Conservation (phyloP, 192 early-diverging fungal genomes). For the Gaertneriomyces semiglobifer region DNA sequence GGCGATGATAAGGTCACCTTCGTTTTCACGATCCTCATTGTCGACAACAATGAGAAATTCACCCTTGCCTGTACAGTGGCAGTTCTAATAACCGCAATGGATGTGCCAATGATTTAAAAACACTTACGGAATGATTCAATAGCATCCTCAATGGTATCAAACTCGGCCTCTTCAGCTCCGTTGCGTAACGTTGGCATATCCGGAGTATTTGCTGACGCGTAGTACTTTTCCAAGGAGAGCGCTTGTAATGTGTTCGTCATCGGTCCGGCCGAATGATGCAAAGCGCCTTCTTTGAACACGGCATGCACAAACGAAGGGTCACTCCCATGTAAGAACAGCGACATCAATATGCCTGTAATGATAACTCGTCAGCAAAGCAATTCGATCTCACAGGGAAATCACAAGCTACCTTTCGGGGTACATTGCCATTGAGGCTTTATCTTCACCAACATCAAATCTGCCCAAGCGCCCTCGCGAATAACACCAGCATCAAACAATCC, state of each 20-base stretch:
- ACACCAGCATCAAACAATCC: constrained; percentile 9
- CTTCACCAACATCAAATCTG: constrained; percentile 19
- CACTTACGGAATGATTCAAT: constrained; percentile 61
- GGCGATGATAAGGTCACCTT: constrained; percentile 97
- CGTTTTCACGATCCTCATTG: constrained; percentile 98
- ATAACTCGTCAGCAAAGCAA: too few relatives aligned
- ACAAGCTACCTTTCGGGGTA: constrained; percentile 10
- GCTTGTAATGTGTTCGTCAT: constrained; percentile 28
- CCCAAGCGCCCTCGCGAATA: constrained; percentile 1
- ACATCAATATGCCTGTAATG: constrained; percentile 7
- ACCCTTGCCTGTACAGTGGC: constrained; percentile 54
- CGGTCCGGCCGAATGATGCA: constrained; percentile 15
- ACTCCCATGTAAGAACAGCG: constrained; percentile 2
- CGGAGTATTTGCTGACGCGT: constrained; percentile 29
- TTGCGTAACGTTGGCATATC: not conserved
- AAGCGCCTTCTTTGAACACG: constrained; percentile 29
- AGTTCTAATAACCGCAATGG: not conserved
- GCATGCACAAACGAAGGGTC: constrained; percentile 20
- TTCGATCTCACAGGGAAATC: too few relatives aligned
- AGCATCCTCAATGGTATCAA: constrained; percentile 67
- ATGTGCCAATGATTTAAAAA: not conserved
- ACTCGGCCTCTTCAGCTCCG: constrained; percentile 29
- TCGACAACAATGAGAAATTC: constrained; percentile 92
- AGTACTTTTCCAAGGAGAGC: constrained; percentile 30
- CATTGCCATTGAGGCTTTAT: constrained; percentile 14